A percentile compares a stretch with the other conserved stretches of the same genome.
These are phyloP conservation scores for Zalaria obscura DNA, from an alignment of 2,329 filamentous ascomycete species.

Conservation along the genomic window DNA sequence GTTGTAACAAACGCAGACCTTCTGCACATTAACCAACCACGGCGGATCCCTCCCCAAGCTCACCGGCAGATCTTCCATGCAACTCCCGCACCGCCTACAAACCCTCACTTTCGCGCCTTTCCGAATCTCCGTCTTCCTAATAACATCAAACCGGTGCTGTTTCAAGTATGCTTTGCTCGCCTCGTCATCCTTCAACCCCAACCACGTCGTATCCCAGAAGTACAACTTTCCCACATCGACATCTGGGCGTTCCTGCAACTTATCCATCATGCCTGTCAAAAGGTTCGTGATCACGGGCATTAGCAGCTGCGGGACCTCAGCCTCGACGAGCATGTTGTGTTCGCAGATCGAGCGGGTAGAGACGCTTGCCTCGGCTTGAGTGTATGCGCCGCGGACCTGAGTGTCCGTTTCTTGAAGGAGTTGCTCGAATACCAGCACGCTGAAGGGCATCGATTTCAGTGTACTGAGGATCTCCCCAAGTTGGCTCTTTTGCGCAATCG, in stretches of 20 bases:
- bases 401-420: slow-evolving; percentile 47
- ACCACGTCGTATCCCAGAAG: slow-evolving; percentile 55
- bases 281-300: slow-evolving; percentile 33
- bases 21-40: slow-evolving; percentile 17
- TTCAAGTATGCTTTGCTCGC: slow-evolving; percentile 45
- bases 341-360: slow-evolving; percentile 34
- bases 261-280: slow-evolving; percentile 35
- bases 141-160: slow-evolving; percentile 42
- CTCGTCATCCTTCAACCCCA: slow-evolving; percentile 49
- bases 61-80: slow-evolving; percentile 26
- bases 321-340: slow-evolving; percentile 38
- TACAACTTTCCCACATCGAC: slow-evolving; percentile 56
- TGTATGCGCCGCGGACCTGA: slow-evolving; percentile 46
- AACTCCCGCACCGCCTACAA: slow-evolving; percentile 30
- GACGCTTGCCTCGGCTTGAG: slow-evolving; percentile 27
- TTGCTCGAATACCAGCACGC: slow-evolving; percentile 30
- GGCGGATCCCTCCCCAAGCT: slow-evolving; percentile 13
- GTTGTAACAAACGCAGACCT: slow-evolving; percentile 13
- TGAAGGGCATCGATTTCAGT: slow-evolving; percentile 31
- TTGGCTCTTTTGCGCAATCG: slow-evolving; percentile 18
- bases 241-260: slow-evolving; percentile 39
- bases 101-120: slow-evolving; percentile 19
- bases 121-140: slow-evolving; percentile 35
- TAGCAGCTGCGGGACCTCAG: slow-evolving; percentile 36
- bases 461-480: slow-evolving; percentile 13